Base-by-base conservation (phyloP, 257 asterid species). In the Haberlea rhodopensis region DNA sequence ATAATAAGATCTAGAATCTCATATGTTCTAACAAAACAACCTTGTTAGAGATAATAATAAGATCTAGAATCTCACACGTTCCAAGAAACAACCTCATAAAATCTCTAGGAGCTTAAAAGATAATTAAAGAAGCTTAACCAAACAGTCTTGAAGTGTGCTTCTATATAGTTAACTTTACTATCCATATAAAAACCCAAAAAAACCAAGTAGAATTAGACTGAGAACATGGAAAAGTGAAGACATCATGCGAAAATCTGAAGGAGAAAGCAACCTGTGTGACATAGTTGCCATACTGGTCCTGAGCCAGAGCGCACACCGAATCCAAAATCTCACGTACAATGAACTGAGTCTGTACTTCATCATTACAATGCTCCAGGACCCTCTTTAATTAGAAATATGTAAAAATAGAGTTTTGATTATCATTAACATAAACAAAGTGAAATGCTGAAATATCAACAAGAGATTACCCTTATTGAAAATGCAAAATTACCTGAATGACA, bases 241-340 rank as follows among this genome's bases (percentile, higher is more conserved):
- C n/a, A 29, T 4, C 2, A 11, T 8, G 63, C 55, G 20, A 25
- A 61, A 66, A 19, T 5, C 40, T 16, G 51, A 49, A 40, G 16
- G 21, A 28, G 37, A 53, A 34, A 27, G 37, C 27, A 57, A 81
- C 90, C 88, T 86, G 90, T 13, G 81, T 58, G 34, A 83, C 90
- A 60, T 85, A 85, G 77, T 85, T 83, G 67, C 94, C 94, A 65
- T 85, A 85, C 68, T 85, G 94, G 68, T 85, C 90, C 69, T 83
- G 94, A 49, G 87, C 89, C 66, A 85, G 82, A 20, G 68, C 51
- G 79, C 81, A 79, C 48, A 85, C 90, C 7, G 94, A 83, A 46
- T 75, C 81, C 73, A 83, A 62, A 67, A 86, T 80, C 77, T 83
- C 90, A 21, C 80, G 78, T 78, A 86, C 81, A 66, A 84, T 80